Evolutionary conservation across 306 rosid species (phyloP), one percentile per base, ranked within the genome.

Genomic region (Fragaria vesca): DNA sequence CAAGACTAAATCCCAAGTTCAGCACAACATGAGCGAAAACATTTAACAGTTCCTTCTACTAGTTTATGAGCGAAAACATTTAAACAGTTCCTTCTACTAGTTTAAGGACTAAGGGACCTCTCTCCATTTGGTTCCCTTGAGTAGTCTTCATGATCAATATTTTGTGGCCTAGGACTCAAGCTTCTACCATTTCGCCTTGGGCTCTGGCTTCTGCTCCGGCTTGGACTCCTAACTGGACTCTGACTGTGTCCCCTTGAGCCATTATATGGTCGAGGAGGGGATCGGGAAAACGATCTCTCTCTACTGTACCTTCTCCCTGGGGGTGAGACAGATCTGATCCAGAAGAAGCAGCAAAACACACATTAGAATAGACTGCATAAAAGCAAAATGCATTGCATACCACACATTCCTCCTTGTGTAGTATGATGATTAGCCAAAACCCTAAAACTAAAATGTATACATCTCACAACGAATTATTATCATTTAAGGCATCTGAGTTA

Each of bases 251-350:
- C 91, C 84, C 98, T 87, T 2, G 89, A 79, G 61, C 91, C 96
- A 32, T 90, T 83, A n/a, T 78, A 79, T 17, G 83, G 90, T 9
- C 15, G 69, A 16, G 61, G 71, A 38, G 71, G 98, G 54, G 98
- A 86, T 24, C 83, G 91, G 15, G 97, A 86, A 83, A 65, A 87
- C 11, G 91, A 86, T 77, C 89, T 85, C 84, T 88, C 98, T 43
- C 89, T 84, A 62, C 90, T 88, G 76, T 83, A 81, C 78, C 90
- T 87, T 89, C 89, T 86, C 40, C 75, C 99, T 62, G 73, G 87
- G 3, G 98, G 98, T 17, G 99, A 89, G 11, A 74, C 73, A 21
- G 99, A 93, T 76, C 99, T 96, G 82, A 79, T 60, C 74, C 81
- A 32, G 12, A 72, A 72, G 34, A 73, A 57, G 74, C 38, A 47